These are phyloP conservation scores for Mucor racemosus DNA, from an alignment of 371 early-diverging fungal genomes.

Conservation along the genomic window DNA sequence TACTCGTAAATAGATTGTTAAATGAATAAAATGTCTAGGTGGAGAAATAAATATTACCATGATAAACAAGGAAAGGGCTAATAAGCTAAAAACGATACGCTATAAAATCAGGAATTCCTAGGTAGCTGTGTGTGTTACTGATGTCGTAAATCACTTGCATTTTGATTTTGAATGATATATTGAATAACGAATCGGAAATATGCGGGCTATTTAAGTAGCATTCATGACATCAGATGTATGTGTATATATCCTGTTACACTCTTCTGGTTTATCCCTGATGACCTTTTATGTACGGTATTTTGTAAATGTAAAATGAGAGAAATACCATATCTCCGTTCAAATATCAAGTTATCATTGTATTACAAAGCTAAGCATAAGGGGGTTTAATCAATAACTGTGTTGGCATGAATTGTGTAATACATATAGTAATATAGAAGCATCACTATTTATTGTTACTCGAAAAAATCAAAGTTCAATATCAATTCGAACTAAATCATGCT, in stretches of 20 bases:
- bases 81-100: too few relatives aligned
- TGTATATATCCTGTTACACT: neutral
- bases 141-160: neutral
- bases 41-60: too few relatives aligned
- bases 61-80: too few relatives aligned
- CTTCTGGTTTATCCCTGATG: conserved; percentile 2
- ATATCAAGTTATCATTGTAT: neutral
- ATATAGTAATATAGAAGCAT: neutral
- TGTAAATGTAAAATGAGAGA: neutral
- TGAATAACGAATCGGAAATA: neutral
- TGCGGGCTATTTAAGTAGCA: neutral
- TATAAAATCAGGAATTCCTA: too few relatives aligned
- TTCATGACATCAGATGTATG: neutral
- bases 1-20: too few relatives aligned
- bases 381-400: neutral
- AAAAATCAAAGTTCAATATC: neutral
- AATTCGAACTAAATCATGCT: neutral
- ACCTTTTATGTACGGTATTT: neutral
- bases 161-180: neutral
- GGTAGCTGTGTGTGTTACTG: neutral
- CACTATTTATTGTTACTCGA: neutral
- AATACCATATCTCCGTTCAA: neutral
- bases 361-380: neutral
- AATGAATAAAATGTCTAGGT: too few relatives aligned
- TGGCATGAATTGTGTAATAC: neutral